These are phyloP conservation scores for Suillus alpinus DNA, from an alignment of 768 basidiomycete genomes.

Conservation along the genomic window DNA sequence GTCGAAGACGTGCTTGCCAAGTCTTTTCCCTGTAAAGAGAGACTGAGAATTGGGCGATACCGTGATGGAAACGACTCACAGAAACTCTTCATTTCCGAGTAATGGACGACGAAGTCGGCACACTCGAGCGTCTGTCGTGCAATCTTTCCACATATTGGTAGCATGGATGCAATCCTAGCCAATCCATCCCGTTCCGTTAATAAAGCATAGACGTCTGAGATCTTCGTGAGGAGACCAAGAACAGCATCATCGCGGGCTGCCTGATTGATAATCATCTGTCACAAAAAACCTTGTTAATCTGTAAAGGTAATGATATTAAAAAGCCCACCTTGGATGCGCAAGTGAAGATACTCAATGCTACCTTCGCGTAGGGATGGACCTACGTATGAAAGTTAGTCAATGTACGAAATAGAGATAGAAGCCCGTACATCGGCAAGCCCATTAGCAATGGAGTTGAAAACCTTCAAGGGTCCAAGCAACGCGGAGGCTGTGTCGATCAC, in stretches of 20 bases:
- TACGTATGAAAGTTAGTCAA: not conserved
- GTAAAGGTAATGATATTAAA: too few species aligned
- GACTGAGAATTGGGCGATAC: too few species aligned
- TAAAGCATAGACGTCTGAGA: slow-evolving; percentile 1
- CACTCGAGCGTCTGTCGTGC: too few species aligned
- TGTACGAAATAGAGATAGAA: not conserved
- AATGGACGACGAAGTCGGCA: not conserved
- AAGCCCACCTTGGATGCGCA: not conserved
- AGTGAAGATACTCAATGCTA: slow-evolving; percentile 1
- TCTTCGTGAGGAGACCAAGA: slow-evolving; percentile 1
- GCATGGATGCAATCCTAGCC: not conserved
- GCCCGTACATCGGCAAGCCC: not conserved
- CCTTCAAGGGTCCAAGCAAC: not conserved
- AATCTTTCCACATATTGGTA: too few species aligned
- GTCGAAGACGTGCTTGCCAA: not conserved
- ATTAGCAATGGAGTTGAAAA: not conserved
- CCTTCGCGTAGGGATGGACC: slow-evolving; percentile 6
- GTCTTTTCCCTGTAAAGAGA: too few species aligned
- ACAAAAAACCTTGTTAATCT: not conserved
- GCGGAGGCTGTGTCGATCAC: too few species aligned
- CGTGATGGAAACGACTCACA: too few species aligned
- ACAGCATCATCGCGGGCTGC: not conserved
- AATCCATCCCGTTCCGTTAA: not conserved
- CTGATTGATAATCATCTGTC: slow-evolving; percentile 4
- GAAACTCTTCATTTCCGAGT: slow-evolving; percentile 1